Conservation (phyloP, 129 eudicot species). For the Tagetes patula region DNA sequence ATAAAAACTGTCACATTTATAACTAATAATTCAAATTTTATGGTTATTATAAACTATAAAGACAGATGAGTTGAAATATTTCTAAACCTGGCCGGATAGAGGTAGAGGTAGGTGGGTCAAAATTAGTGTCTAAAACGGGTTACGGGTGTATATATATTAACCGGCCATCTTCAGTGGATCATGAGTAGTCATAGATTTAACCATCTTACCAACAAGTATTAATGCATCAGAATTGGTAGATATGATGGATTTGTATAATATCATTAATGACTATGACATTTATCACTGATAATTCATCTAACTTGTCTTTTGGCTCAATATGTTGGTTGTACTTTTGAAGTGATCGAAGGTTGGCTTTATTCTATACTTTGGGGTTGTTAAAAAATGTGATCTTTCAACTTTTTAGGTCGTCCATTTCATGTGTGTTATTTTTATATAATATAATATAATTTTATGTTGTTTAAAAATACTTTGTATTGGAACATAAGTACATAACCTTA, state of each 20-base stretch:
- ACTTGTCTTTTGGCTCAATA: not conserved
- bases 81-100: not conserved
- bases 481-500: too few species aligned
- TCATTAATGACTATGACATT: too few species aligned
- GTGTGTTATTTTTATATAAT: too few species aligned
- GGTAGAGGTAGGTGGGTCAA: not conserved
- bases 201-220: not conserved
- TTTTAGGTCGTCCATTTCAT: too few species aligned
- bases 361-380: not conserved
- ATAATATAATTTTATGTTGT: too few species aligned
- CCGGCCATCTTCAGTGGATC: not conserved
- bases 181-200: not conserved
- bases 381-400: too few species aligned
- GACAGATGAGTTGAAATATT: not conserved
- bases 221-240: not conserved
- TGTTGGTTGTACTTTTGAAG: not conserved
- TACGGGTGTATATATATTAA: not conserved
- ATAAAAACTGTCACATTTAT: too few species aligned
- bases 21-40: too few species aligned
- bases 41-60: not conserved
- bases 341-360: not conserved
- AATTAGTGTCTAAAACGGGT: not conserved
- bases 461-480: too few species aligned
- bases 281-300: too few species aligned
- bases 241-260: not conserved